Evolutionary conservation across 2,329 filamentous ascomycete genomes (phyloP).

Genomic region (Beauveria asiatica): DNA sequence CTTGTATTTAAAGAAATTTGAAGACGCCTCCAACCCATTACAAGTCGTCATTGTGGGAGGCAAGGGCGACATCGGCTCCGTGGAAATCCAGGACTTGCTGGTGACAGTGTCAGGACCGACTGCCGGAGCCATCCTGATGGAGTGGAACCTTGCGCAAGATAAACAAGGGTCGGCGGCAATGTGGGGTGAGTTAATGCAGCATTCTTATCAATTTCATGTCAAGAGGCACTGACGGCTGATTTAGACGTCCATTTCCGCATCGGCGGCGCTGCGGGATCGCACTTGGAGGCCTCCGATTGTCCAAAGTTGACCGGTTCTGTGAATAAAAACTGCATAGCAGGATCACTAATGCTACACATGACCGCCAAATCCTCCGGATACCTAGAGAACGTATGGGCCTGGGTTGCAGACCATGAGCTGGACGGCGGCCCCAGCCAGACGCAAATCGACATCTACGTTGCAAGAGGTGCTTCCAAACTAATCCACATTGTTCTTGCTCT

Average conservation of each 20-base stretch:
- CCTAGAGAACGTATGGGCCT: slow-evolving; percentile 22
- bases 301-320: slow-evolving; percentile 25
- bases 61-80: slow-evolving; percentile 42
- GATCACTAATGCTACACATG: slow-evolving; percentile 26
- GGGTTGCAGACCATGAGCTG: slow-evolving; percentile 36
- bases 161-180: slow-evolving; percentile 17
- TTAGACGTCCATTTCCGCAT: slow-evolving; percentile 20
- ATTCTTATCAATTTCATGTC: neutral
- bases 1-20: slow-evolving; percentile 24
- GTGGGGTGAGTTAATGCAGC: slow-evolving; percentile 18
- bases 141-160: slow-evolving; percentile 47
- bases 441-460: slow-evolving; percentile 7
- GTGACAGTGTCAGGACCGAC: slow-evolving; percentile 46
- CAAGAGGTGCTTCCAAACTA: neutral
- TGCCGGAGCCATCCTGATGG: slow-evolving; percentile 46
- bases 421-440: slow-evolving; percentile 15
- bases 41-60: slow-evolving; percentile 45
- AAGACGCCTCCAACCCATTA: slow-evolving; percentile 35
- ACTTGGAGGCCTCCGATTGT: slow-evolving; percentile 33
- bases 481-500: neutral
- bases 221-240: neutral
- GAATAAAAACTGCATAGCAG: slow-evolving; percentile 24
- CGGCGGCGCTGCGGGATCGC: slow-evolving; percentile 40
- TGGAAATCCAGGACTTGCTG: slow-evolving; percentile 54
- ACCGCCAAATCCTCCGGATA: slow-evolving; percentile 23